Percentiles rank a stretch among this genome's conserved stretches.
phyloP scores from a whole-genome alignment of 805 yeast species.

The Metschnikowia henanensis region DNA sequence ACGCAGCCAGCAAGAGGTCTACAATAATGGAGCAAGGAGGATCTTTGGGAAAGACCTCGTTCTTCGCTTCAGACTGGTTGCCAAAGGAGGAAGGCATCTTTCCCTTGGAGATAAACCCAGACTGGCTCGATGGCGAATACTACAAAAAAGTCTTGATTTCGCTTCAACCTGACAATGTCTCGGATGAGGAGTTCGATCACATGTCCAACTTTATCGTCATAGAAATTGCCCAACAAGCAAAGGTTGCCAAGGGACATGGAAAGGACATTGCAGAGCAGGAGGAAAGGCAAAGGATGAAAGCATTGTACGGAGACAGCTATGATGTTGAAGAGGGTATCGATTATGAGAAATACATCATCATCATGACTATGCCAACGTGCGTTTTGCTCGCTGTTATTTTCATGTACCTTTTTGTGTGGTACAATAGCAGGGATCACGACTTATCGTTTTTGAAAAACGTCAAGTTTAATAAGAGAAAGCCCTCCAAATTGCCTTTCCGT shows the following conservation, averaged over 20 bases:
- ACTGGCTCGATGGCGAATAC: slow-evolving; percentile 58
- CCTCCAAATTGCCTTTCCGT: slow-evolving; percentile 24
- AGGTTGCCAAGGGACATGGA: slow-evolving; percentile 49
- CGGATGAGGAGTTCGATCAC: slow-evolving; percentile 67
- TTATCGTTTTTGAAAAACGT: slow-evolving; percentile 37
- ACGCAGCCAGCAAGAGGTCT: slow-evolving; percentile 25
- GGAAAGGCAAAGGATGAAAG: slow-evolving; percentile 29
- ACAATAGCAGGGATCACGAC: slow-evolving; percentile 48
- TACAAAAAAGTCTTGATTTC: slow-evolving; percentile 61
- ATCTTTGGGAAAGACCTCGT: slow-evolving; percentile 38
- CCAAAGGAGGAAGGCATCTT: slow-evolving; percentile 57
- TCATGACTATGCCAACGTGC: slow-evolving; percentile 66
- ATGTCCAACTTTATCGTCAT: slow-evolving; percentile 43
- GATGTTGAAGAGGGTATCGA: slow-evolving; percentile 49
- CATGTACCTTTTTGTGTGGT: slow-evolving; percentile 63
- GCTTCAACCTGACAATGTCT: slow-evolving; percentile 68
- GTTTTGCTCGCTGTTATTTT: slow-evolving; percentile 58
- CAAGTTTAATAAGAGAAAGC: slow-evolving; percentile 23
- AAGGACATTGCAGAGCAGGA: slow-evolving; percentile 43
- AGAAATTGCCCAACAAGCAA: slow-evolving; percentile 51
- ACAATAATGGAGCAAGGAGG: slow-evolving; percentile 41
- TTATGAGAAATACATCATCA: slow-evolving; percentile 58
- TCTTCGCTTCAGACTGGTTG: slow-evolving; percentile 75
- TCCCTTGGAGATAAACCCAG: slow-evolving; percentile 59
- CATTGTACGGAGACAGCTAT: slow-evolving; percentile 32